phyloP scores from a whole-genome alignment of 148 eudicot genomes.

The Linanthus parryae region DNA sequence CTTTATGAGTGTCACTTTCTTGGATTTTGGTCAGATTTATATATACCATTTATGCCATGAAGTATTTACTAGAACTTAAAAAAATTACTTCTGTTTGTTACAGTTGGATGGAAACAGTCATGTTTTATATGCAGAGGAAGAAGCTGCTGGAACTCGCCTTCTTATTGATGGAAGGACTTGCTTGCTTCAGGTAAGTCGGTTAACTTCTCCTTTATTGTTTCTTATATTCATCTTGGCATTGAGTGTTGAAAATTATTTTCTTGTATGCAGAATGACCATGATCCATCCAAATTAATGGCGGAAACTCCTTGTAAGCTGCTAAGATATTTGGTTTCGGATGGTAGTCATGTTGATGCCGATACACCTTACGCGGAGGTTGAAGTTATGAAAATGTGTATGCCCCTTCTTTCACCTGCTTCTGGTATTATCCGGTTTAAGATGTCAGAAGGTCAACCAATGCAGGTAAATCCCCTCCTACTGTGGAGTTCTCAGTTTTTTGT shows the following conservation, averaged over 20 bases:
- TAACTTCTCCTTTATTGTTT: conserved; percentile 5
- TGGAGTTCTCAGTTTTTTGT: not conserved
- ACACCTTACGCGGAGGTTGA: conserved; percentile 99
- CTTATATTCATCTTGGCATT: conserved; percentile 11
- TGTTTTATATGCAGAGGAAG: conserved; percentile 97
- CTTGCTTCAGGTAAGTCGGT: conserved; percentile 78
- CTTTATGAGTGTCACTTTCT: not conserved
- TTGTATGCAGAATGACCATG: conserved; percentile 79
- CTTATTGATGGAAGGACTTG: conserved; percentile 99
- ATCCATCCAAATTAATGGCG: conserved; percentile 94
- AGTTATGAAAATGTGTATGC: conserved; percentile 99
- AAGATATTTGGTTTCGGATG: conserved; percentile 74
- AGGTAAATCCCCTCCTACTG: conserved; percentile 34
- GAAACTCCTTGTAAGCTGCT: conserved; percentile 99
- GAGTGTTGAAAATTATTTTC: conserved; percentile 6
- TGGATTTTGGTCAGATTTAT: not conserved
- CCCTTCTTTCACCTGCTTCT: conserved; percentile 96
- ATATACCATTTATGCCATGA: not conserved
- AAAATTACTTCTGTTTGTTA: conserved; percentile 9
- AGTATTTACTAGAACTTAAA: not conserved
- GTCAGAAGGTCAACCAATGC: conserved; percentile 99
- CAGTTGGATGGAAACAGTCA: conserved; percentile 99
- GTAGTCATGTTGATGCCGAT: conserved; percentile 93
- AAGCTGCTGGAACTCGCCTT: conserved; percentile 99
- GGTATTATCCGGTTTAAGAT: conserved; percentile 70